phyloP scores from a whole-genome alignment of 352 stramenopile species.

The Pythium plurisporium region DNA sequence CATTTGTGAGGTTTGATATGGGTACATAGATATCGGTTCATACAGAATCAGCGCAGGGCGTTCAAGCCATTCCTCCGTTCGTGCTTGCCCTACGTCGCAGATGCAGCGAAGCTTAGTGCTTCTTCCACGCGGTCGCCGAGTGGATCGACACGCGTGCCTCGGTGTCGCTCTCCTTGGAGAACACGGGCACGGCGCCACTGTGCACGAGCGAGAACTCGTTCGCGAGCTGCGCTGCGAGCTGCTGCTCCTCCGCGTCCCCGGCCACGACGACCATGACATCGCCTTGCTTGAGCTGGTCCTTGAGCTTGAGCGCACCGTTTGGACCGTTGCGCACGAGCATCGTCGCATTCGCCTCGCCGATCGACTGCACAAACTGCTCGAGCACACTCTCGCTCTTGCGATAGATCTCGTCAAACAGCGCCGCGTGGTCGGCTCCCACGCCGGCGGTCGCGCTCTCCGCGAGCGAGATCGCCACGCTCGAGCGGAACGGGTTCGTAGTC shows the following conservation, averaged over 20 bases:
- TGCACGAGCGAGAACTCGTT: slow-evolving; percentile 44
- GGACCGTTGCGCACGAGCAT: slow-evolving; percentile 42
- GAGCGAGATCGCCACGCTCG: slow-evolving; percentile 40
- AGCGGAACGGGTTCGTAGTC: slow-evolving; percentile 54
- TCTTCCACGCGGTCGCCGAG: slow-evolving; percentile 47
- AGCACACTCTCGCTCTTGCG: slow-evolving; percentile 55
- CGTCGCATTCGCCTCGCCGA: slow-evolving; percentile 22
- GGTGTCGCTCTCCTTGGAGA: slow-evolving; percentile 41
- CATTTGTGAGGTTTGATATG: slow-evolving; percentile 6
- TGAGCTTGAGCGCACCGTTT: slow-evolving; percentile 36
- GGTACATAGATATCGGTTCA: slow-evolving; percentile 7
- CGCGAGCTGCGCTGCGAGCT: slow-evolving; percentile 22
- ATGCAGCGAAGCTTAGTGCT: slow-evolving; percentile 20
- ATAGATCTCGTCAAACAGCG: slow-evolving; percentile 54
- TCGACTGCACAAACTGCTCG: slow-evolving; percentile 48
- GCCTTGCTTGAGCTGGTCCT: slow-evolving; percentile 46
- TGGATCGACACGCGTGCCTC: slow-evolving; percentile 45
- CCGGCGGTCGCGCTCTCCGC: neutral
- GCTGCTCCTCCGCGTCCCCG: slow-evolving; percentile 25
- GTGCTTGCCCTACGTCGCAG: neutral
- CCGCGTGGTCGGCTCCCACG: neutral
- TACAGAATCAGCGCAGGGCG: no score
- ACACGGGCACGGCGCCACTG: slow-evolving; percentile 42
- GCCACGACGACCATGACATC: slow-evolving; percentile 49
- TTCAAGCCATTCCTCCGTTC: no score